Evolutionary conservation across 2,329 filamentous ascomycete species (phyloP).

Genomic region (Rugonectria rugulosa): DNA sequence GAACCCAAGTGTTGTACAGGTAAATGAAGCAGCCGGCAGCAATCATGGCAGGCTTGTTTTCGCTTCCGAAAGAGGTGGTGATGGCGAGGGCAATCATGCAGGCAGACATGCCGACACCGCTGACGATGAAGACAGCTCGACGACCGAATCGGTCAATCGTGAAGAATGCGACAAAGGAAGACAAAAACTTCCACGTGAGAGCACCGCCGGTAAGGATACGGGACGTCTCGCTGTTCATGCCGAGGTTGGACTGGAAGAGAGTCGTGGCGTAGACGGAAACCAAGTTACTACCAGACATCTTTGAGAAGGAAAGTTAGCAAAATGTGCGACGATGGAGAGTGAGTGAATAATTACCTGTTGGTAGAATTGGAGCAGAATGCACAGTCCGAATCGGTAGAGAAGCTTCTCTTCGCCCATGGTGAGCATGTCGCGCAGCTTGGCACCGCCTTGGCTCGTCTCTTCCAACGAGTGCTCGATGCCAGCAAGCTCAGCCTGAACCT

Average conservation of each 20-base stretch:
- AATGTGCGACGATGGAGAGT: background rate
- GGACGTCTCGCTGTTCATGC: constrained; percentile 27
- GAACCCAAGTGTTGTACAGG: constrained; percentile 72
- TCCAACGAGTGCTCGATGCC: constrained; percentile 58
- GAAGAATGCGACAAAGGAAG: constrained; percentile 34
- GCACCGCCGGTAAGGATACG: constrained; percentile 34
- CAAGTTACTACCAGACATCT: constrained; percentile 37
- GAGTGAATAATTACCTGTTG: constrained; percentile 27
- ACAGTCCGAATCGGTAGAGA: constrained; percentile 50
- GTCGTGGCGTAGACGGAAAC: constrained; percentile 37
- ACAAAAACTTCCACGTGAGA: constrained; percentile 42
- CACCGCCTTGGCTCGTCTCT: constrained; percentile 45
- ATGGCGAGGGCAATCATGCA: constrained; percentile 34
- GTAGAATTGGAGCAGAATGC: constrained; percentile 40
- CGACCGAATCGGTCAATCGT: constrained; percentile 37
- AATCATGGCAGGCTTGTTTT: constrained; percentile 26
- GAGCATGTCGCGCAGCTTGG: constrained; percentile 52
- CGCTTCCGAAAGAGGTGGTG: constrained; percentile 22
- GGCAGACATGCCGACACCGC: constrained; percentile 30
- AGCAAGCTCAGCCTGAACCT: constrained; percentile 50
- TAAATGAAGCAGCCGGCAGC: constrained; percentile 59
- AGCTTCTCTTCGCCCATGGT: constrained; percentile 58
- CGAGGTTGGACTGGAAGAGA: constrained; percentile 34
- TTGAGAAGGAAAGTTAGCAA: no score
- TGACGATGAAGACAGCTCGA: constrained; percentile 29